These are phyloP conservation scores for Paratinospora sagittata DNA, from an alignment of 164 flowering plant species.

Conservation along the genomic window DNA sequence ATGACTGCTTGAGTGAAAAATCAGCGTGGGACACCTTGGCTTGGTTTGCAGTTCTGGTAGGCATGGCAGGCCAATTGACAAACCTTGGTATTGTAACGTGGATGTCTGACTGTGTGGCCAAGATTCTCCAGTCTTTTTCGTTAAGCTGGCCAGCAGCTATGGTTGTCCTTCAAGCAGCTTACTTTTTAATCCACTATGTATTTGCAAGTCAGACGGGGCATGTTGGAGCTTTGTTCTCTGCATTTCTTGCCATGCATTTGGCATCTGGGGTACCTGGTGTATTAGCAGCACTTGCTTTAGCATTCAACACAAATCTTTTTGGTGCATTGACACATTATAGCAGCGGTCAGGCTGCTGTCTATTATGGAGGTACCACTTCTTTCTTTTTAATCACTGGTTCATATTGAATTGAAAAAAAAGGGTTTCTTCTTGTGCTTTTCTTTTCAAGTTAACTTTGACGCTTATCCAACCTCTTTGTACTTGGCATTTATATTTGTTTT, in stretches of 20 bases:
- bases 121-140: constrained; percentile 51
- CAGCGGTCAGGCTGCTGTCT: constrained; percentile 97
- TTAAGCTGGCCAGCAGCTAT: constrained; percentile 90
- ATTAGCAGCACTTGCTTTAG: constrained; percentile 74
- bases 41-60: constrained; percentile 25
- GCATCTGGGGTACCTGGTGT: constrained; percentile 84
- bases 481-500: not conserved
- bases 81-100: constrained; percentile 74
- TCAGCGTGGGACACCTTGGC: constrained; percentile 28
- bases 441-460: no score
- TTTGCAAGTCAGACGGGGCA: constrained; percentile 97
- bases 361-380: constrained; percentile 65
- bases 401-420: not conserved
- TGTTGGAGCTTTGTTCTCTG: constrained; percentile 90
- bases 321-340: constrained; percentile 94
- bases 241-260: constrained; percentile 87
- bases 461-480: no score
- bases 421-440: not conserved
- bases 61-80: constrained; percentile 59
- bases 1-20: constrained; percentile 24
- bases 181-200: constrained; percentile 80
- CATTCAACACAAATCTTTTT: constrained; percentile 83
- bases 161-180: constrained; percentile 71
- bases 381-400: not conserved
- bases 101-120: constrained; percentile 79